Evolutionary conservation across 306 rosid species (phyloP), one percentile per base, ranked within the genome.

Genomic region (Quercus dentata): DNA sequence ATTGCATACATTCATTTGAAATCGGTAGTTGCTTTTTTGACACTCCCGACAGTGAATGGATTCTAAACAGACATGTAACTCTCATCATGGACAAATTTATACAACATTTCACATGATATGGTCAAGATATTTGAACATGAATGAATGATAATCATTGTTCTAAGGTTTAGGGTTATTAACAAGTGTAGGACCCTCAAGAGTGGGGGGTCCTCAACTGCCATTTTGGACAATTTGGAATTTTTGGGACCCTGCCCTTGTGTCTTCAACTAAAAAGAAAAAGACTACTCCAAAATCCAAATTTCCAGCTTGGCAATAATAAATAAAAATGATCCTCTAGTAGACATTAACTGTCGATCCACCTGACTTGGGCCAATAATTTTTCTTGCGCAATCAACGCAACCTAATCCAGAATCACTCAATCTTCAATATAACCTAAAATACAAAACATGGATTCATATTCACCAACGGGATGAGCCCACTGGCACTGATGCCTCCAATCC

Each of bases 311-410:
- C 78, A 59, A 41, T 8, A 38, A 33, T 35, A 35, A 35, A 35
- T 33, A 41, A 69, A 85, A 61, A 67, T 74, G 83, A 68, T 61
- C 78, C 61, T 78, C 12, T 59, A 41, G 75, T 25, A 75, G 68
- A 74, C 33, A 56, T 25, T 41, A 41, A 41, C 2, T 65, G 68
- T 55, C 20, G 25, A 56, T 35, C 31, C 23, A n/a, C 6, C 3
- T 11, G 3, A 81, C 82, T 74, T 81, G 82, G 82, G 77, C 76
- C 78, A 72, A 23, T 67, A 19, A 38, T 51, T 78, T 84, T 82
- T 75, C 71, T 73, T 41, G 81, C 91, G 94, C 94, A 86, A 88
- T 88, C 92, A 79, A 6, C 89, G 94, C 89, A 82, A 77, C 84
- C 90, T 54, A 84, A 75, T 57, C 44, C 77, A 71, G 73, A 78